Evolutionary conservation across 1,139 yeast species (phyloP).

Genomic region (Tardiomyces depauwii): DNA sequence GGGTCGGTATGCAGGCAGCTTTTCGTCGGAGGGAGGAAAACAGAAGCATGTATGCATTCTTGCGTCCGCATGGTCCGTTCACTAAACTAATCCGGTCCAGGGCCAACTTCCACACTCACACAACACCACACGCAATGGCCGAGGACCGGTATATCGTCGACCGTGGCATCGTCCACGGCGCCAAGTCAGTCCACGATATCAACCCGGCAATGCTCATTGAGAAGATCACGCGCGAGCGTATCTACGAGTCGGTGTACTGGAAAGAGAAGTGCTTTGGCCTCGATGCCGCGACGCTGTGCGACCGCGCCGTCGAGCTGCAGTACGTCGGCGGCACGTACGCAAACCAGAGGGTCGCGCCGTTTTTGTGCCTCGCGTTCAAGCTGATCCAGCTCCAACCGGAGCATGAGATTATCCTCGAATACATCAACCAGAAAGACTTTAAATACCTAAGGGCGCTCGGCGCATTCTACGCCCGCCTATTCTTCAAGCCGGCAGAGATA

Average conservation of each 20-base stretch:
- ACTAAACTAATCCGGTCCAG: no score
- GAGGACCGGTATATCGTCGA: slow-evolving; percentile 12
- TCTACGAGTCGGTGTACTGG: slow-evolving; percentile 59
- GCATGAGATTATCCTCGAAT: slow-evolving; percentile 39
- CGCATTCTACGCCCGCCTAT: slow-evolving; percentile 46
- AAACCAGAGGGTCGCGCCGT: slow-evolving; percentile 46
- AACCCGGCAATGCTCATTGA: slow-evolving; percentile 50
- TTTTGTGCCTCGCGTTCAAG: slow-evolving; percentile 52
- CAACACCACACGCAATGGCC: not conserved
- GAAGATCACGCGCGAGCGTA: slow-evolving; percentile 56
- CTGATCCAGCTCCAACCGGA: slow-evolving; percentile 54
- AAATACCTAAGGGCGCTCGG: slow-evolving; percentile 57
- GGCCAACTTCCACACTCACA: no score
- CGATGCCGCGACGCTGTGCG: slow-evolving; percentile 41
- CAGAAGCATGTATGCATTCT: no score
- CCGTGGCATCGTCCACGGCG: slow-evolving; percentile 27
- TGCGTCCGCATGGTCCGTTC: no score
- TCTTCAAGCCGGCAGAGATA: slow-evolving; percentile 34
- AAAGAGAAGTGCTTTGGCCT: slow-evolving; percentile 51
- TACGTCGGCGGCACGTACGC: slow-evolving; percentile 40
- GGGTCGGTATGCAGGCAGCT: no score
- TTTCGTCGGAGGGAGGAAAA: no score
- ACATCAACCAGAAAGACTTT: slow-evolving; percentile 47
- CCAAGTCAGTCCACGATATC: slow-evolving; percentile 27
- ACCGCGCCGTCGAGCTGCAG: slow-evolving; percentile 31